Conservation (phyloP, 2,329 filamentous ascomycete genomes). For the Colletotrichum lindemuthianum region DNA sequence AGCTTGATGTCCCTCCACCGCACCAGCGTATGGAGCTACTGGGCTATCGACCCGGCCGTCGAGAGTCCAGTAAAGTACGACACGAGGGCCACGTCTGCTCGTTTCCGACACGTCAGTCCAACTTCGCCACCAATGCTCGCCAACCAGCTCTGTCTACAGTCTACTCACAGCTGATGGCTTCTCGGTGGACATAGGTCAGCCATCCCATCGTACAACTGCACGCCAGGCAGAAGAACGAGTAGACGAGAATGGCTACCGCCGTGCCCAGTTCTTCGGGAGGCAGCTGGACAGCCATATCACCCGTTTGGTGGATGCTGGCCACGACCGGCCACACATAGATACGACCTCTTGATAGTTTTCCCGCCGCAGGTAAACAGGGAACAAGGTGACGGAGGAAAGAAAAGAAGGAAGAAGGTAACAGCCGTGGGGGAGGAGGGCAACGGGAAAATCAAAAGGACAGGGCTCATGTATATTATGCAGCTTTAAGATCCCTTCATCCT, state of each 20-base stretch:
- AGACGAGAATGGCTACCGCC: slow-evolving; percentile 47
- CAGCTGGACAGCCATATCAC: slow-evolving; percentile 49
- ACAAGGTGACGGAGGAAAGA: slow-evolving; percentile 20
- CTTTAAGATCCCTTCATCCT: slow-evolving; percentile 25
- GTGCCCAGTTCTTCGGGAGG: slow-evolving; percentile 46
- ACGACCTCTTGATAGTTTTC: slow-evolving; percentile 3
- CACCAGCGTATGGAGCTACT: slow-evolving; percentile 54
- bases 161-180: slow-evolving; percentile 53
- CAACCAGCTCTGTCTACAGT: slow-evolving; percentile 2
- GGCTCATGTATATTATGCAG: slow-evolving; percentile 36
- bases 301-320: slow-evolving; percentile 18
- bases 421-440: slow-evolving; percentile 17
- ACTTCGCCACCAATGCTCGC: neutral
- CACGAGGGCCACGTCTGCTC: slow-evolving; percentile 52
- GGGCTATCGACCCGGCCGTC: slow-evolving; percentile 51
- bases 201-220: slow-evolving; percentile 47
- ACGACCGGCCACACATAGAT: slow-evolving; percentile 28
- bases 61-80: slow-evolving; percentile 49
- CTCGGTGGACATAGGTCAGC: slow-evolving; percentile 51
- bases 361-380: slow-evolving; percentile 13
- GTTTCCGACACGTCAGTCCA: slow-evolving; percentile 17
- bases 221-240: slow-evolving; percentile 47
- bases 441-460: slow-evolving; percentile 1
- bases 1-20: slow-evolving; percentile 52
- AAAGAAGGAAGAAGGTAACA: slow-evolving; percentile 28